A percentile compares a stretch with the other conserved stretches of the same genome.
These are phyloP conservation scores for Eucalyptus sp. DNA, from an alignment of 345 rosid species.

Conservation along the genomic window DNA sequence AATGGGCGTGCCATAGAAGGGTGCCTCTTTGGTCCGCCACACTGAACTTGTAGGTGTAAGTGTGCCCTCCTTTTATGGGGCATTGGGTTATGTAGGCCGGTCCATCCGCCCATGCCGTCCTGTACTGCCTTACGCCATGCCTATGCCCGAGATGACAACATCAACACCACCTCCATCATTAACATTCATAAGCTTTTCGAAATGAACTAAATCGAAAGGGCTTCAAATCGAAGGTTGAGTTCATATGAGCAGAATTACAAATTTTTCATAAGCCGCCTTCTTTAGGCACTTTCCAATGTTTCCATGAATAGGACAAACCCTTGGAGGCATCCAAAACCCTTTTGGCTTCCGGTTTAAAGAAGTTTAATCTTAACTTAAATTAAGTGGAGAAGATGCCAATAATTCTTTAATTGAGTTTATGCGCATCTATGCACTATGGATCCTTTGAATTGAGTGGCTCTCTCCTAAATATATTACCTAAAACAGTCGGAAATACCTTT, in stretches of 20 bases:
- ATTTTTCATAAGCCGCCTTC: neutral
- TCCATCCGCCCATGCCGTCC: constrained; percentile 68
- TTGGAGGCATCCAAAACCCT: neutral
- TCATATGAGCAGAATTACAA: neutral
- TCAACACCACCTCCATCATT: neutral
- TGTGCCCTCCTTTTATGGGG: constrained; percentile 38
- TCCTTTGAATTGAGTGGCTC: neutral
- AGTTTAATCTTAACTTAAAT: neutral
- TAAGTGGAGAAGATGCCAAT: neutral
- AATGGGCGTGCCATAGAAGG: constrained; percentile 55
- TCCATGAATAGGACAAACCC: neutral
- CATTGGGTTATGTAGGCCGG: constrained; percentile 62
- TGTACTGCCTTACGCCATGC: constrained; percentile 56
- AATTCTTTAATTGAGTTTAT: neutral
- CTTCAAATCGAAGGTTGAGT: neutral
- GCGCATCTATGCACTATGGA: neutral
- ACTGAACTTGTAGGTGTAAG: constrained; percentile 42
- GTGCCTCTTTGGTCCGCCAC: constrained; percentile 52
- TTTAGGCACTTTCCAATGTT: neutral
- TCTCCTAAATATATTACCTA: neutral
- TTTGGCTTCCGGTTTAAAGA: neutral
- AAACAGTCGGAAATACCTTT: neutral
- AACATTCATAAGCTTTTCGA: neutral
- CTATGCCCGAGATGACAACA: constrained; percentile 1
- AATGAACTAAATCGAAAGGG: neutral